A percentile compares a stretch with the other conserved stretches of the same genome.
These are phyloP conservation scores for Eutypa lata DNA, from an alignment of 2,329 filamentous ascomycete genomes.

Conservation along the genomic window DNA sequence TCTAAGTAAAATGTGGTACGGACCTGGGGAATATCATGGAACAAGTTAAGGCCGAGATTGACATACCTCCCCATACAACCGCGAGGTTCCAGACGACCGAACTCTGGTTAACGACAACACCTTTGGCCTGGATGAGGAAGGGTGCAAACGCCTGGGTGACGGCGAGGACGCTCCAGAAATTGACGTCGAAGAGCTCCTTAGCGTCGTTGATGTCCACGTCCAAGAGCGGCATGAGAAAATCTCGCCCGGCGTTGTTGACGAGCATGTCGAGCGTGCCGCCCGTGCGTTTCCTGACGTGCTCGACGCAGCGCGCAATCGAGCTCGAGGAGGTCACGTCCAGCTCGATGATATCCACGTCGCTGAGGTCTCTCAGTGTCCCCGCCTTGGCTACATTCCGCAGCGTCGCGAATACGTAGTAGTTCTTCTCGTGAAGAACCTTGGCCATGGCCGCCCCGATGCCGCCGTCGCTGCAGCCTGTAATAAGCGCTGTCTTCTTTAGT, in stretches of 20 bases:
- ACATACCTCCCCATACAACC: constrained; percentile 14
- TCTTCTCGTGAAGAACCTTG: neutral
- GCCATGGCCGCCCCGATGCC: constrained; percentile 1
- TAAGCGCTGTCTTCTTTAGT: neutral
- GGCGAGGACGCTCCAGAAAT: constrained; percentile 35
- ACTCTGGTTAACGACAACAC: constrained; percentile 21
- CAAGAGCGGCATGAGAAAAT: constrained; percentile 32
- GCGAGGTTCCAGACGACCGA: constrained; percentile 7
- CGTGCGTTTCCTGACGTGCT: neutral
- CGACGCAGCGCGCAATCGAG: neutral
- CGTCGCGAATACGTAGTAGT: neutral
- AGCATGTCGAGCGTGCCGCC: constrained; percentile 16
- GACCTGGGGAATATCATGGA: neutral
- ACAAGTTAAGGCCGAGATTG: neutral
- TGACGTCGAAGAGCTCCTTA: constrained; percentile 37
- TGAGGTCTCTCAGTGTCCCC: neutral
- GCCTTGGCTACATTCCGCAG: constrained; percentile 1
- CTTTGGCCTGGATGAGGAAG: constrained; percentile 24
- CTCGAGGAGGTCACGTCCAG: neutral
- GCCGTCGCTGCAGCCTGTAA: constrained; percentile 1
- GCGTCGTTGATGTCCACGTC: constrained; percentile 32
- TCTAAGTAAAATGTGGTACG: too few species aligned
- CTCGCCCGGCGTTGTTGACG: constrained; percentile 41
- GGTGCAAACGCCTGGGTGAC: constrained; percentile 35
- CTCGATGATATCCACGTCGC: constrained; percentile 1